Evolutionary conservation across 129 eudicot genomes (phyloP).

Genomic region (Artemisia tridentata): DNA sequence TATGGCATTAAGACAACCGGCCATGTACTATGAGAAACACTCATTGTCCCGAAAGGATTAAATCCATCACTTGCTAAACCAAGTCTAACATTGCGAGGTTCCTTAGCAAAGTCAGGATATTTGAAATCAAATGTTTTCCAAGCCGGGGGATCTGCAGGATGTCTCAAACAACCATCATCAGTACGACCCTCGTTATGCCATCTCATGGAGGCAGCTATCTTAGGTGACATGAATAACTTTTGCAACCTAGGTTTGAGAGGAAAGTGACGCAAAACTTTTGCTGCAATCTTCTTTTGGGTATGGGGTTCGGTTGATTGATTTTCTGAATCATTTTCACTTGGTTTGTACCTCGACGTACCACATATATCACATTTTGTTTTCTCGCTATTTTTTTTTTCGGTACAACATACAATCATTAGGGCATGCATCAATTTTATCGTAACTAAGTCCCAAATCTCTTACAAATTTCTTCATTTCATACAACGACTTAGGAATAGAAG

Average conservation of each 20-base stretch:
- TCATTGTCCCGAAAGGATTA: too few species aligned
- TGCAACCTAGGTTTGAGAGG: conserved; percentile 4
- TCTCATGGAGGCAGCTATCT: neutral
- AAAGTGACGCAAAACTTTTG: neutral
- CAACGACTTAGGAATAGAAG: neutral
- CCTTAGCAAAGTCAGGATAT: conserved; percentile 5
- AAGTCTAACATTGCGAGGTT: conserved; percentile 6
- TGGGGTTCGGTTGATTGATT: neutral
- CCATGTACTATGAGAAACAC: too few species aligned
- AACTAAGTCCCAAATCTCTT: conserved; percentile 7
- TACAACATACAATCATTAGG: conserved; percentile 11
- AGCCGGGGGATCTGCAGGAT: neutral
- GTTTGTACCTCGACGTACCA: neutral
- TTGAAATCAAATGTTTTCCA: conserved; percentile 5
- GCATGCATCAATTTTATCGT: neutral
- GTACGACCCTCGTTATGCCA: conserved; percentile 2
- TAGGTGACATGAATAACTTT: neutral
- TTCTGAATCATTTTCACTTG: neutral
- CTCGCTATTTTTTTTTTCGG: neutral
- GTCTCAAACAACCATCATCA: neutral
- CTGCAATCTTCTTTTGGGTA: neutral
- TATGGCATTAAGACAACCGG: too few species aligned
- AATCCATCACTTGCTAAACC: too few species aligned
- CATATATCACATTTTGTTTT: neutral
- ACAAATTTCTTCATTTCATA: neutral